Base-by-base conservation (phyloP, 495 filamentous ascomycete species). In the Talaromyces wortmannii region DNA sequence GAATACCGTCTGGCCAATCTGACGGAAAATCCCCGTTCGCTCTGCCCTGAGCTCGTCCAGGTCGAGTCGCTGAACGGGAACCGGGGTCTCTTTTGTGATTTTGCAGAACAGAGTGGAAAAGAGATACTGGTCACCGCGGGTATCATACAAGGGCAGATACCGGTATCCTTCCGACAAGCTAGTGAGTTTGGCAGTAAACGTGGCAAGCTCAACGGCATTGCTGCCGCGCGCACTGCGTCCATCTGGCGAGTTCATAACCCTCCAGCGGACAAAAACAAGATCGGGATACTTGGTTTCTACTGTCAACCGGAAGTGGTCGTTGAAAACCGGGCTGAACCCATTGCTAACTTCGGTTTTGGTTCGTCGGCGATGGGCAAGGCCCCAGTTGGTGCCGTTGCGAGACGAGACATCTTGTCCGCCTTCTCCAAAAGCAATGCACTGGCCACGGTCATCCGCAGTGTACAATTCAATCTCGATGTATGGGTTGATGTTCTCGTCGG, bases 391-490 rank as follows among this genome's bases (percentile, higher is more conserved):
- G 16, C 85, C 84, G 59, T 82, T 83, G 45, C 83, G 81, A n/a
- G 79, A 79, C 29, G 85, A 87, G 16, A 83, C 78, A 69, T 91
- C 82, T 62, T 82, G 77, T 3, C 87, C 87, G 40, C 89, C 87
- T 63, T 87, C 82, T 11, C 82, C 81, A 47, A 71, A 68, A 12
- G 78, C 82, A 17, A 84, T 72, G 53, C 81, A 80, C 43, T 82
- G 79, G 18, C 80, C 83, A 69, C 91, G 94, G 71, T 96, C 92
- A 67, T 97, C 94, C 5, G 94, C 92, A 59, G 88, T 85, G 65
- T 94, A 91, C 67, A 97, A 86, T 67, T 98, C 94, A 32, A 97
- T 84, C 61, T 97, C 92, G 51, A 97, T 81, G 61, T 94, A 98
- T 0, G 94, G 91, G 63, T 97, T 91, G 59, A 97, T 82, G 51